phyloP scores from a whole-genome alignment of 768 basidiomycete genomes.

The Vishniacozyma victoriae region DNA sequence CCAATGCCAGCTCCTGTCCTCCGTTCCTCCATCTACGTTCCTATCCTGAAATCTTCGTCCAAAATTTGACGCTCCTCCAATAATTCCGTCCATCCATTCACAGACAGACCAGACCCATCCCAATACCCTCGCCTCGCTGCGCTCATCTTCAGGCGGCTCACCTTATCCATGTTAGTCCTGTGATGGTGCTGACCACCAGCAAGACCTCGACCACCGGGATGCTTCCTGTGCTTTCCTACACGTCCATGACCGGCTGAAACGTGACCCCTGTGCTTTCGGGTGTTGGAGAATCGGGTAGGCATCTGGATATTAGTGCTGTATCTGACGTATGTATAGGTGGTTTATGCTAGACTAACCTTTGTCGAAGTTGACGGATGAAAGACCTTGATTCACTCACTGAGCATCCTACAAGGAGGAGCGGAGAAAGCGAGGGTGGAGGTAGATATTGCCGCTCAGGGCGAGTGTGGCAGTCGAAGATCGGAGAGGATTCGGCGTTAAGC shows the following conservation, averaged over 20 bases:
- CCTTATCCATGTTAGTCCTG: slow-evolving; percentile 94
- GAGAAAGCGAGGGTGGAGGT: no score
- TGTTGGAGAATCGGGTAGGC: slow-evolving; percentile 95
- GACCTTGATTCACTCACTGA: not conserved
- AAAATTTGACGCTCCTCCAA: not conserved
- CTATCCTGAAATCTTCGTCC: not conserved
- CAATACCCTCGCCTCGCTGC: not conserved
- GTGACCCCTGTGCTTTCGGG: slow-evolving; percentile 98
- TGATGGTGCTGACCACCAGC: slow-evolving; percentile 98
- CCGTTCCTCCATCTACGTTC: no score
- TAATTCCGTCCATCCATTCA: not conserved
- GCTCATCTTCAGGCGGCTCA: slow-evolving; percentile 15
- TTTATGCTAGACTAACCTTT: no score
- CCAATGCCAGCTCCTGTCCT: no score
- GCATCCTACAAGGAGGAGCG: not conserved
- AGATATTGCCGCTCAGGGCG: no score
- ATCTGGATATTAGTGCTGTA: slow-evolving; percentile 53
- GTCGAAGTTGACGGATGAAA: not conserved
- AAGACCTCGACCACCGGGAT: slow-evolving; percentile 99
- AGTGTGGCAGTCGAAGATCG: no score
- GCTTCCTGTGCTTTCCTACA: slow-evolving; percentile 99
- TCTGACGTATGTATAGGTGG: no score
- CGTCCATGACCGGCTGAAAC: slow-evolving; percentile 99
- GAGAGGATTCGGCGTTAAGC: no score
- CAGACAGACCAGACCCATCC: not conserved